These are phyloP conservation scores for Talaromyces funiculosus DNA, from an alignment of 2,329 filamentous ascomycete genomes.

Conservation along the genomic window DNA sequence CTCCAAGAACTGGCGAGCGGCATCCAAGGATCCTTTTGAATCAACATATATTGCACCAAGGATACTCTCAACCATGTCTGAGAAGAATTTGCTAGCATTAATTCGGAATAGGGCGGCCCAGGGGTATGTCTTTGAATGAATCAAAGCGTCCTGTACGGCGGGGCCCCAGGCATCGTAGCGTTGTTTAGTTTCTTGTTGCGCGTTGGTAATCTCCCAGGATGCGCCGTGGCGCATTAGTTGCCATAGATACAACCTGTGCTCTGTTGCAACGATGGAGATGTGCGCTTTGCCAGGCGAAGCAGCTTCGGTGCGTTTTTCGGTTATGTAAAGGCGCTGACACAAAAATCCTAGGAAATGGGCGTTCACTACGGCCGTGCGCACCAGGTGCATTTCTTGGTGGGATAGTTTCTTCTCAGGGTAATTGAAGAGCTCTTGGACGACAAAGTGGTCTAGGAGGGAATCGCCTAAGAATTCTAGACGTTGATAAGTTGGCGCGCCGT, in stretches of 20 bases:
- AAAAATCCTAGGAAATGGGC: conserved; percentile 73
- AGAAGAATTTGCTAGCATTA: conserved; percentile 68
- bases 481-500: conserved; percentile 57
- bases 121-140: conserved; percentile 56
- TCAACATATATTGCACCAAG: conserved; percentile 83
- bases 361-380: conserved; percentile 73
- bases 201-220: conserved; percentile 39
- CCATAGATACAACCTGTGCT: conserved; percentile 53
- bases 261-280: conserved; percentile 21
- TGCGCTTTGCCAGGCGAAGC: conserved; percentile 18
- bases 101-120: conserved; percentile 68
- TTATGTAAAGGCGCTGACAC: conserved; percentile 51
- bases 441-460: conserved; percentile 70
- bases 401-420: conserved; percentile 35
- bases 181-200: conserved; percentile 41
- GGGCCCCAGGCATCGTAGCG: conserved; percentile 48
- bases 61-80: conserved; percentile 74
- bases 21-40: conserved; percentile 54
- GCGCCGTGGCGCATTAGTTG: conserved; percentile 61
- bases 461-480: conserved; percentile 86
- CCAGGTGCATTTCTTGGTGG: conserved; percentile 64
- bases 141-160: conserved; percentile 48
- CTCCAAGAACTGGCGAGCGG: conserved; percentile 57
- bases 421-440: conserved; percentile 58
- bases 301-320: conserved; percentile 17